These are phyloP conservation scores for Ceratopteris richardii DNA, from an alignment of 75 land plant genomes.

Conservation along the genomic window DNA sequence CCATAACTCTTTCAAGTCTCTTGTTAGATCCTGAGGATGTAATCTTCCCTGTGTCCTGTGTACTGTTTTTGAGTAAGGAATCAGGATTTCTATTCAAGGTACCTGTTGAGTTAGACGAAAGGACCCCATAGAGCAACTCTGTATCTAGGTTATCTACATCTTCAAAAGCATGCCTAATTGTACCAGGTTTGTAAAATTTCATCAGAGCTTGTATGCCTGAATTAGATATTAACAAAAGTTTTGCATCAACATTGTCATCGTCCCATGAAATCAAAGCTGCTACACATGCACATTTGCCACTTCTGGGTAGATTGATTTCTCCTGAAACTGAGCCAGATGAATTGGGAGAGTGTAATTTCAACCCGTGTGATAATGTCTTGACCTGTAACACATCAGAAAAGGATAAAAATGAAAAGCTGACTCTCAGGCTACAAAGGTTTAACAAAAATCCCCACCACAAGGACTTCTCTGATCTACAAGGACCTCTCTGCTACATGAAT, in stretches of 20 bases:
- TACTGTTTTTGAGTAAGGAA: not conserved
- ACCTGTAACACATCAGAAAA: too few species aligned
- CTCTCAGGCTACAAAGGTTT: not conserved
- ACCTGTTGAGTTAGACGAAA: not conserved
- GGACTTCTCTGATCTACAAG: too few species aligned
- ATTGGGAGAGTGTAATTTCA: not conserved
- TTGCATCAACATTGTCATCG: not conserved
- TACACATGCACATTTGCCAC: not conserved
- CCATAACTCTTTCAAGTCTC: not conserved
- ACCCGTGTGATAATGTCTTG: not conserved
- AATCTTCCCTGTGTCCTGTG: not conserved
- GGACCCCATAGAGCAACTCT: not conserved
- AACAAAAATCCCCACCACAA: not conserved
- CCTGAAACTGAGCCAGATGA: not conserved
- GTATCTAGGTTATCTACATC: not conserved
- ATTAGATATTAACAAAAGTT: not conserved
- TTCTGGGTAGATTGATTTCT: not conserved
- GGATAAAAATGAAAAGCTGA: too few species aligned
- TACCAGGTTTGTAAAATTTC: not conserved
- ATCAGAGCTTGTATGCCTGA: not conserved
- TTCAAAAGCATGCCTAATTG: not conserved
- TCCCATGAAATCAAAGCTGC: slow-evolving; percentile 11
- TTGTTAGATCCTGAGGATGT: not conserved
- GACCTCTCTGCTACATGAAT: too few species aligned
- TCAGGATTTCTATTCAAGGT: not conserved